Percentiles rank a stretch among this genome's conserved stretches.
These are phyloP conservation scores for Curvularia hawaiiensis DNA, from an alignment of 2,329 filamentous ascomycete genomes.

Conservation along the genomic window DNA sequence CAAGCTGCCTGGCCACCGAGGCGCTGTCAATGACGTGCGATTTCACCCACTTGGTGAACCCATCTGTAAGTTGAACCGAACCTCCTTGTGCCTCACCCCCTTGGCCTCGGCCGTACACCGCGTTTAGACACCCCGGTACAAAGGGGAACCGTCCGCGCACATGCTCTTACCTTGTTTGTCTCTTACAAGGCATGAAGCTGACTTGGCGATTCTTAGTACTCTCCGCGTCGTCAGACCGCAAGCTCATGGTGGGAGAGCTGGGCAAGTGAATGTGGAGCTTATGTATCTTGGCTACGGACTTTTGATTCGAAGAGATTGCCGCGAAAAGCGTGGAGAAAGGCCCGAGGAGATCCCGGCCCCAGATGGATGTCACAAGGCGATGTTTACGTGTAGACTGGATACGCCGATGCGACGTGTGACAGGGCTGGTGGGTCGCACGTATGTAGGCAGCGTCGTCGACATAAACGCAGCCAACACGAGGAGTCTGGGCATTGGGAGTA, in stretches of 20 bases:
- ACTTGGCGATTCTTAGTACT: slow-evolving; percentile 65
- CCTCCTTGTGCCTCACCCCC: background rate
- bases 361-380: slow-evolving; percentile 30
- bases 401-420: slow-evolving; percentile 41
- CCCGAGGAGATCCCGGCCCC: slow-evolving; percentile 25
- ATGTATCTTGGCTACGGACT: slow-evolving; percentile 29
- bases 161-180: slow-evolving; percentile 4
- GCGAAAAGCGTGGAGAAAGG: slow-evolving; percentile 35
- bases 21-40: slow-evolving; percentile 91
- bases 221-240: slow-evolving; percentile 88
- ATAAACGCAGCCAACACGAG: slow-evolving; percentile 6
- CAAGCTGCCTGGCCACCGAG: slow-evolving; percentile 94
- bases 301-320: slow-evolving; percentile 27
- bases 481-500: slow-evolving; percentile 17
- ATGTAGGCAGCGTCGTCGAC: slow-evolving; percentile 7
- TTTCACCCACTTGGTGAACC: slow-evolving; percentile 86
- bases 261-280: slow-evolving; percentile 58
- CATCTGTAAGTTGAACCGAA: slow-evolving; percentile 69
- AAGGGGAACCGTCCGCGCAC: background rate
- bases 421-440: slow-evolving; percentile 23
- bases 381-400: slow-evolving; percentile 30
- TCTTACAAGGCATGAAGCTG: slow-evolving; percentile 24
- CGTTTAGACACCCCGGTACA: background rate
- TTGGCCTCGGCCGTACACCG: background rate
- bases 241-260: slow-evolving; percentile 81